phyloP scores from a whole-genome alignment of 163 green algal species.

The Dunaliella salina region DNA sequence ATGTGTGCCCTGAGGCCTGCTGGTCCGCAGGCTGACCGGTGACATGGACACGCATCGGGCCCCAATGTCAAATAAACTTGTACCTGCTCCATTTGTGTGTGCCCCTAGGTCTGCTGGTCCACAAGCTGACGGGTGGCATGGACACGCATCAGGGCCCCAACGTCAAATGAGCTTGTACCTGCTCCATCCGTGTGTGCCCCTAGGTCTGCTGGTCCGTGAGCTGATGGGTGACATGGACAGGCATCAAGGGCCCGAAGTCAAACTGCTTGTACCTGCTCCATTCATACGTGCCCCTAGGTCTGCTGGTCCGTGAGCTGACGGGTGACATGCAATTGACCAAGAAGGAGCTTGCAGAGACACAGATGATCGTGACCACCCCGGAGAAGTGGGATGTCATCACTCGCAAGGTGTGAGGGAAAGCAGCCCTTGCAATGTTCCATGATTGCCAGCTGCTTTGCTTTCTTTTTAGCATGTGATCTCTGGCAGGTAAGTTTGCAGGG shows the following conservation, averaged over 20 bases:
- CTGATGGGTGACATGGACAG: constrained; percentile 97
- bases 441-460: too few species aligned
- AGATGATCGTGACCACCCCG: constrained; percentile 98
- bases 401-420: constrained; percentile 60
- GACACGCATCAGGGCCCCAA: too few species aligned
- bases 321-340: constrained; percentile 97
- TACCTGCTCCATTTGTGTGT: not conserved
- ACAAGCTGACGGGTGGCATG: constrained; percentile 95
- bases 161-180: too few species aligned
- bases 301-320: constrained; percentile 87
- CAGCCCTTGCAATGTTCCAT: too few species aligned
- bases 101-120: constrained; percentile 64
- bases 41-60: too few species aligned
- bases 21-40: constrained; percentile 88
- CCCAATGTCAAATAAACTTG: too few species aligned
- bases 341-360: constrained; percentile 88
- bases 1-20: constrained; percentile 46
- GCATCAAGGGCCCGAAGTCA: too few species aligned
- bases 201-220: constrained; percentile 78
- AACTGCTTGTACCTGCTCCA: too few species aligned
- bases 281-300: constrained; percentile 33
- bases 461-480: too few species aligned
- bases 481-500: too few species aligned
- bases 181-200: not conserved
- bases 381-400: constrained; percentile 99